A percentile compares a stretch with the other conserved stretches of the same genome.
Evolutionary conservation across 1,139 yeast species (phyloP).

Genomic region (Yamadazyma buinensis): DNA sequence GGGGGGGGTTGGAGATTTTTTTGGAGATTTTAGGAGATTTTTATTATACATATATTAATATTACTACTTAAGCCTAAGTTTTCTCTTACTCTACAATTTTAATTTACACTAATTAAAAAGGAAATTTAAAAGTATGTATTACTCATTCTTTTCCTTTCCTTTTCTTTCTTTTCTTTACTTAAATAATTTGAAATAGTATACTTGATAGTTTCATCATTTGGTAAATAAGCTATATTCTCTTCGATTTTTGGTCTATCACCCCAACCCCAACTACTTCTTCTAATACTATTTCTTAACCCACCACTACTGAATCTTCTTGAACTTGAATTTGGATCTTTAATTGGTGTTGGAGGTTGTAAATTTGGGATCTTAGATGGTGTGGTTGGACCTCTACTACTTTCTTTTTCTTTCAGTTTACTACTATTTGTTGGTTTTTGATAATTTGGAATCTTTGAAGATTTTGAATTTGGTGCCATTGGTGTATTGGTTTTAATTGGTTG

Average conservation of each 20-base stretch:
- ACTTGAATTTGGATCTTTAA: neutral
- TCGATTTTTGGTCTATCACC: neutral
- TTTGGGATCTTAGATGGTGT: neutral
- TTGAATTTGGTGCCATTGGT: neutral
- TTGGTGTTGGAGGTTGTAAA: neutral
- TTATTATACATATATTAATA: neutral
- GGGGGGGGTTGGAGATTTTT: no score
- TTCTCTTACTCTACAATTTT: neutral
- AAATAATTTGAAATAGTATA: constrained; percentile 10
- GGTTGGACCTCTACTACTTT: neutral
- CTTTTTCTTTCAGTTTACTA: neutral
- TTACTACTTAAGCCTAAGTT: no score
- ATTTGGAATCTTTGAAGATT: neutral
- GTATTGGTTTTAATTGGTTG: neutral
- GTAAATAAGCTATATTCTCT: neutral
- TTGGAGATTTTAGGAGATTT: no score
- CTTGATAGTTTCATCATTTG: constrained; percentile 7
- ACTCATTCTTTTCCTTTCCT: neutral
- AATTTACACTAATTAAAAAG: neutral
- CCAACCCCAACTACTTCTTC: constrained; percentile 2
- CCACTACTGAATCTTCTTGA: neutral
- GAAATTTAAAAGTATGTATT: neutral
- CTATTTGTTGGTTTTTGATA: neutral
- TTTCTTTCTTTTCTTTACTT: constrained; percentile 4
- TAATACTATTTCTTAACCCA: neutral